Base-by-base conservation (phyloP, 1,139 yeast species). In the Entelexis paramagnoliae region DNA sequence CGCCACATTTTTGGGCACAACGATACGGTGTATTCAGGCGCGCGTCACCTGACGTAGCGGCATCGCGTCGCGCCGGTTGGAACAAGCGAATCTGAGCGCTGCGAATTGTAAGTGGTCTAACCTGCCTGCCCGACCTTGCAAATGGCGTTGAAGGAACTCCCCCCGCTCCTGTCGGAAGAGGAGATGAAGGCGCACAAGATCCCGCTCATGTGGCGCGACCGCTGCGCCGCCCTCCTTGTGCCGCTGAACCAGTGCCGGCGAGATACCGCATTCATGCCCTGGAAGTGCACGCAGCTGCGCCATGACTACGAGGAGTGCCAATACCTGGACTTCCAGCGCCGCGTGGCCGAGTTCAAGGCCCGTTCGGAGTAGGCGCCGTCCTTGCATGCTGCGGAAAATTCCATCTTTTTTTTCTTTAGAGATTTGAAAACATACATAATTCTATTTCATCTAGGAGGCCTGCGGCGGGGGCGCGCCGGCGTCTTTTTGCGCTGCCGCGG, bases 251-350 rank as follows among this genome's bases (percentile, higher is more conserved):
- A 75, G 61, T 79, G 83, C 64, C 75, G 83, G 55, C 68, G 71
- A 51, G 80, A 77, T 58, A 73, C 75, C 16, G 68, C 71, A 63
- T 78, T 69, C 60, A 57, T 78, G 64, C 83, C 83, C 30, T 79
- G 82, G 82, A 80, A 78, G 63, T 86, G 95, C 69, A 75, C 77
- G 57, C 83, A 81, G 60, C 88, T 83, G 69, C 79, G 88, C 67
- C 94, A 85, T 62, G 78, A 79, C 43, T 86, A 89, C 75, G 95
- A 85, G 69, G 85, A 83, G 64, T 85, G 95, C 68, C 85, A 85
- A 68, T 83, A 83, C 68, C 71, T 81, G 68, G 95, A 85, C 66
- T 85, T 82, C 72, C 77, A 80, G 66, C 79, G 93, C 72, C 79
- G 95, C 70, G 85, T 83, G 58, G 75, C 79, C 66, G 89, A 83